These are phyloP conservation scores for Clitopilus passeckerianus DNA, from an alignment of 768 basidiomycete genomes.

Conservation along the genomic window DNA sequence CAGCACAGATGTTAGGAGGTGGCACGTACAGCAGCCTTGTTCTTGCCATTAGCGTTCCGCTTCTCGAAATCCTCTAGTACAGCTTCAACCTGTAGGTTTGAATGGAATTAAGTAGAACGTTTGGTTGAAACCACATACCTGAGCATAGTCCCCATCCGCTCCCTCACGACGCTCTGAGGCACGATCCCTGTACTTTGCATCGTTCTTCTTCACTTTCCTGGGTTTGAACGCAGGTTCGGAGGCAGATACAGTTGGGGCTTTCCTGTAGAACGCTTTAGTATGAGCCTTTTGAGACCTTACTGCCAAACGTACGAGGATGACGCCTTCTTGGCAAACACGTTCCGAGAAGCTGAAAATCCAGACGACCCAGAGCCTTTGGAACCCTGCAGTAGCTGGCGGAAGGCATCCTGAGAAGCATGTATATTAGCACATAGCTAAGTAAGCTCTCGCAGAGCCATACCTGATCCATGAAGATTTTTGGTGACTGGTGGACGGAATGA, in stretches of 20 bases:
- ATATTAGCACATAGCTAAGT: not conserved
- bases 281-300: not conserved
- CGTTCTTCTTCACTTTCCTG: constrained; percentile 63
- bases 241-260: constrained; percentile 43
- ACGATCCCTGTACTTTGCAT: constrained; percentile 65
- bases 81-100: constrained; percentile 60
- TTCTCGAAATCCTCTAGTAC: constrained; percentile 80
- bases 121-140: constrained; percentile 32
- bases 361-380: not conserved
- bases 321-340: not conserved
- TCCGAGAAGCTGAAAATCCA: not conserved
- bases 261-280: constrained; percentile 8
- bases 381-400: not conserved
- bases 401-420: not conserved
- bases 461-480: not conserved
- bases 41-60: constrained; percentile 47
- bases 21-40: constrained; percentile 51
- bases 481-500: no score
- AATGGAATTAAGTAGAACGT: not conserved
- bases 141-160: constrained; percentile 65
- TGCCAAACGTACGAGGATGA: not conserved
- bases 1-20: not conserved
- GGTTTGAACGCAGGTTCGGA: constrained; percentile 75
- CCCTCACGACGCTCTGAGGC: constrained; percentile 71
- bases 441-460: not conserved